Evolutionary conservation across 2,329 filamentous ascomycete genomes (phyloP), one percentile per base, ranked within the genome.

Genomic region (Endothia cerciana): DNA sequence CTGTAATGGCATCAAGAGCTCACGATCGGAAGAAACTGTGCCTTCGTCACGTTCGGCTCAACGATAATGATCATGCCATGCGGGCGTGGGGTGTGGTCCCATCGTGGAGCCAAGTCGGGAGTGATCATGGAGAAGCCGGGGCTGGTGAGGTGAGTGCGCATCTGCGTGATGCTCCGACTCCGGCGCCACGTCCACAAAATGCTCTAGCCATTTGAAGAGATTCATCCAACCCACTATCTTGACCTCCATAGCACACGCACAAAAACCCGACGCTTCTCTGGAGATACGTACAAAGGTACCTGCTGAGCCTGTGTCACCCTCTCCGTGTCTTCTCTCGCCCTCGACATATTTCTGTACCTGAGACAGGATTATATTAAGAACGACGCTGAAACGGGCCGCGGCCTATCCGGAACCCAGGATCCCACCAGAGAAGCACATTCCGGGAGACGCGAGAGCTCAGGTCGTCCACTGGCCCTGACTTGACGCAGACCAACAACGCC

Each of bases 361-460:
- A 65, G 64, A 65, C 64, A 65, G 30, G 22, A 45, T 51, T 47
- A 65, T 53, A 51, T 17, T 58, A 59, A 45, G 60, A 65, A 49
- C 11, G 22, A 51, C 25, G 38, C 43, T 63, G 63, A 65, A 62
- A 65, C 59, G 40, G 59, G 63, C 22, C 63, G 22, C 51, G n/a
- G 45, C 45, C 45, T 47, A 5, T 36, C 33, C 57, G n/a, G 55
- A 25, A 15, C 45, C 43, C 41, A 58, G 8, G 30, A 60, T 57
- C 53, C 33, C 40, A 8, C 43, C 45, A 36, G n/a, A 40, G 28
- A 49, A 38, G 13, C 49, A 65, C 55, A 47, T 55, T 8, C 49
- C 58, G 51, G 61, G 51, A 15, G 40, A 45, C 40, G 61, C 63
- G 58, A 65, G 40, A 60, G 53, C 57, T 59, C 57, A 59, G 57